Evolutionary conservation across 768 basidiomycete species (phyloP), one percentile per base, ranked within the genome.

Genomic region (Phylloporus sp.): DNA sequence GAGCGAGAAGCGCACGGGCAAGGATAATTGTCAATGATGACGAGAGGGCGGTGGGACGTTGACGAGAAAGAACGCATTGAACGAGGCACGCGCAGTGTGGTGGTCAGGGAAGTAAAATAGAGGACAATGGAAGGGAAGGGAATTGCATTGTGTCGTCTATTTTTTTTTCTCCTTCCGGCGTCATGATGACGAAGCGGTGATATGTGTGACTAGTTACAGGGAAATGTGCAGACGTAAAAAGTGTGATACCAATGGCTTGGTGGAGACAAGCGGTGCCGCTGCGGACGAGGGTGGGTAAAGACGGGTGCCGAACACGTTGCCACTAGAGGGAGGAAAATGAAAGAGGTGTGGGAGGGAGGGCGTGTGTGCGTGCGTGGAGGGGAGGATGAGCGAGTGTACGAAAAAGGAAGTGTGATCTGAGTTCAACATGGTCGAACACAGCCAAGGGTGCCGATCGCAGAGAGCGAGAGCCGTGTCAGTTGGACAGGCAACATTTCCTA

Each of bases 381-480:
- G 52, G 23, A 13, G 34, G 42, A 24, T 21, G 47, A 31, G 18
- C 1, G 27, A 10, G 15, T n/a, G 18, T 18, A 53, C 28, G 48
- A 36, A 15, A 34, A 20, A 46, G 56, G 49, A 41, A 50, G 47
- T 36, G 48, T 46, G 33, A 53, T 63, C 53, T 58, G 55, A 59
- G 49, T 48, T 54, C 43, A 32, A 28, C 20, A 42, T 22, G 31
- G 38, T 13, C 20, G n/a, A 23, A 48, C 60, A 61, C 61, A 61
- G 60, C 55, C 58, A 15, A 39, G 39, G 27, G 55, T 64, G 62
- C 62, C 62, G 54, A 64, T 64, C 62, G 59, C 60, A 54, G 64
- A 50, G 56, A 44, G 40, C 43, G 54, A 27, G 56, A 50, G 50
- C 33, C 41, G 63, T 61, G 61, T 65, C 60, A 65, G 58, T 62